Base-by-base conservation (phyloP, 495 filamentous ascomycete species). In the Cercophora sp. region DNA sequence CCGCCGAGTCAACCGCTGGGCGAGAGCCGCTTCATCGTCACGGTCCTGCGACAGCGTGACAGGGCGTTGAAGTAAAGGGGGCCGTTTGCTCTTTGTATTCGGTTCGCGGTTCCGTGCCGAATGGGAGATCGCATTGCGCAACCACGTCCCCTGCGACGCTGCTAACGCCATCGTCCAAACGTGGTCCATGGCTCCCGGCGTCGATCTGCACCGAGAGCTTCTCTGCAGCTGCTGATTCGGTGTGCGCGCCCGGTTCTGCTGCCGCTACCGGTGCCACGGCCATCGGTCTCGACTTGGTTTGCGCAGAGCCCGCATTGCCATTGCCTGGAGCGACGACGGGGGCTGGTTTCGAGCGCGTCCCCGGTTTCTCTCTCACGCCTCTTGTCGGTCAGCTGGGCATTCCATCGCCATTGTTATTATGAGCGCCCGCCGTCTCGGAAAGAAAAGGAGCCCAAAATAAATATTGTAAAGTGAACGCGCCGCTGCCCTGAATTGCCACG, bases 181-280 rank as follows among this genome's bases (percentile, higher is more conserved):
- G 23, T 26, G 26, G 43, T 15, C n/a, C 23, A 16, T 51, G 48
- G 24, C 16, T 47, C 44, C 44, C 44, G 20, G 31, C 26, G 48
- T 20, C 48, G 48, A 42, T 51, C 48, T 42, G 48, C 36, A 51
- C 26, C 15, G 23, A 19, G 18, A 24, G 48, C 48, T 51, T 51
- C 48, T 27, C 48, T 51, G 48, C 48, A 42, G 35, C 35, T 51
- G 48, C 48, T 51, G 35, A 31, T 51, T 51, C n/a, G 35, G 48
- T 29, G 35, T 10, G 22, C 18, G 22, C 5, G 16, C 48, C 35
- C 24, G 35, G 46, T 49, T 35, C 36, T 51, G 35, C 22, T 37
- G 18, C 46, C 15, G 29, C 13, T 48, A 22, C 46, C 46, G 46
- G 31, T 16, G 19, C 31, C 19, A 10, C 18, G 46, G 29, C 46